Percentiles rank a stretch among this genome's conserved stretches.
phyloP scores from a whole-genome alignment of 2,329 filamentous ascomycete species.

The Cadophora sp. region DNA sequence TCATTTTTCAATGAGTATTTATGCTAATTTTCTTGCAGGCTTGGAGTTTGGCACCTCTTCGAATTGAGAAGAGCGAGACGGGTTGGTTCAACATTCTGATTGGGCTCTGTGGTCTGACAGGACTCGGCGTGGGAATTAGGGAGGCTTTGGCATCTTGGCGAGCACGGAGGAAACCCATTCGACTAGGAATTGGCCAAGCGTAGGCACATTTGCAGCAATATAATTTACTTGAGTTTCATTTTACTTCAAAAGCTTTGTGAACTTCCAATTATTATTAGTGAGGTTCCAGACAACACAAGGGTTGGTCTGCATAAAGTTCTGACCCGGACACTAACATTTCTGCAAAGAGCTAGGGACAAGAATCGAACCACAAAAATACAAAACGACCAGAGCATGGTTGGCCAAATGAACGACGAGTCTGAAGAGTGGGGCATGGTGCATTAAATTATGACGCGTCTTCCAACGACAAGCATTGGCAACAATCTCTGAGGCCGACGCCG shows the following conservation, averaged over 20 bases:
- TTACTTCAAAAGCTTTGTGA: background rate
- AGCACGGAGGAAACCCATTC: background rate
- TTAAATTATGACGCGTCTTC: background rate
- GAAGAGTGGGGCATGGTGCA: background rate
- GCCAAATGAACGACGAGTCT: background rate
- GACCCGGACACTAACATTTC: background rate
- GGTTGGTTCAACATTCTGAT: slow-evolving; percentile 21
- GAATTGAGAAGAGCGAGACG: slow-evolving; percentile 32
- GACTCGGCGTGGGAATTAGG: slow-evolving; percentile 16
- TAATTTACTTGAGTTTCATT: background rate
- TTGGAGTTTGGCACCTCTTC: slow-evolving; percentile 31
- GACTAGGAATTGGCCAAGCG: background rate
- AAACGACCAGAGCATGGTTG: background rate
- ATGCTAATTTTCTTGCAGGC: slow-evolving; percentile 18
- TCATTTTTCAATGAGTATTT: background rate
- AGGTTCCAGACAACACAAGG: background rate
- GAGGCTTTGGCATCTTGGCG: slow-evolving; percentile 17
- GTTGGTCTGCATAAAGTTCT: background rate
- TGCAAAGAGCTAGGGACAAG: background rate
- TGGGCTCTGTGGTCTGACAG: slow-evolving; percentile 18
- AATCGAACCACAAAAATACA: background rate
- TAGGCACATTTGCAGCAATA: background rate
- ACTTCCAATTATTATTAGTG: background rate
- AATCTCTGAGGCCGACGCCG: background rate
- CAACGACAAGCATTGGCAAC: slow-evolving; percentile 5